Evolutionary conservation across 179 eudicot species (phyloP), one percentile per base, ranked within the genome.

Genomic region (Beta corolliflora): DNA sequence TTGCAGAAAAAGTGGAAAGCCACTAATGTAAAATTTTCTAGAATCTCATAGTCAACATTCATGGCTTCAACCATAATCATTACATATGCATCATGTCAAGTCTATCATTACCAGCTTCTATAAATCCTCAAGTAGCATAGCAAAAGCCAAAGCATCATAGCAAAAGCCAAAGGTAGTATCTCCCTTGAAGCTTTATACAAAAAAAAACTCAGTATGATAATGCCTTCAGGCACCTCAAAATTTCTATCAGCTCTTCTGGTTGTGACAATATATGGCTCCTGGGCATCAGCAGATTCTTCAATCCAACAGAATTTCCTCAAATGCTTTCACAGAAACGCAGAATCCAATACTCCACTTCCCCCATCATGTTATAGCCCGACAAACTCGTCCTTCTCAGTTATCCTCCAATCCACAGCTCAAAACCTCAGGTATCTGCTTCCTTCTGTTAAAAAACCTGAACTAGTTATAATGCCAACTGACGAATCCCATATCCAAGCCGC

Each of bases 361-460:
- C 79, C 83, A 21, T 79, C 87, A 55, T 82, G 78, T 54, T 85
- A 82, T 77, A 70, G 76, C 52, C 66, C 76, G 31, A 44, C 76
- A 29, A 85, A 82, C 68, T 76, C 85, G 48, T 82, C 83, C 79
- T 85, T 79, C 72, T 75, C 83, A 56, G 53, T 56, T 19, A 76
- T 82, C 79, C 81, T 85, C 5, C 63, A 85, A 64, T 85, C 87
- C 59, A 85, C 87, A 7, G 80, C 81, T 78, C 83, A 71, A 11
- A 85, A 85, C 59, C 85, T 85, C 21, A 75, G 87, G 61, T 85
- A 85, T 72, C 71, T 85, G 36, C 29, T 82, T 83, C 85, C 87
- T 66, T 79, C 81, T 65, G 87, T 85, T 44, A 63, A 73, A 76
- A 85, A 85, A 72, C 85, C 87, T 58, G 76, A 84, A 54, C 56